These are phyloP conservation scores for Epicoccum sorghinum DNA, from an alignment of 2,329 filamentous ascomycete species.

Conservation along the genomic window DNA sequence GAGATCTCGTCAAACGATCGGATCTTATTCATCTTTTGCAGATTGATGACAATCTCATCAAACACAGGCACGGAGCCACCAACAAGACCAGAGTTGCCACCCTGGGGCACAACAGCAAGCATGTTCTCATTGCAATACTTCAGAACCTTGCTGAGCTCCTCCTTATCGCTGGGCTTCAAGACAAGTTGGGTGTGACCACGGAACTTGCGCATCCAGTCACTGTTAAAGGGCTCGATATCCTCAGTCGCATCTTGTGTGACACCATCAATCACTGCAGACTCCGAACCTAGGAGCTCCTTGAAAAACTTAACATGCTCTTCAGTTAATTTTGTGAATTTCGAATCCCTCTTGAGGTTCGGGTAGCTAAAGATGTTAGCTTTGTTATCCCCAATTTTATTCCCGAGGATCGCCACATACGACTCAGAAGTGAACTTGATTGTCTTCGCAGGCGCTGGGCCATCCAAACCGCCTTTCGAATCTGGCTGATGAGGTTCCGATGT, in stretches of 20 bases:
- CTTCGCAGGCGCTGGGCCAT: constrained; percentile 48
- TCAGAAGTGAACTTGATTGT: constrained; percentile 80
- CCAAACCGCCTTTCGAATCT: constrained; percentile 43
- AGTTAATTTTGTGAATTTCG: constrained; percentile 74
- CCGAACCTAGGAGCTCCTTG: constrained; percentile 76
- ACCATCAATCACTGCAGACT: constrained; percentile 83
- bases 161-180: constrained; percentile 80
- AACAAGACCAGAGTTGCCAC: constrained; percentile 94
- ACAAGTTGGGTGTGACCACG: constrained; percentile 87
- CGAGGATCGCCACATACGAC: constrained; percentile 55
- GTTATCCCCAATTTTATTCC: constrained; percentile 6
- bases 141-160: constrained; percentile 88
- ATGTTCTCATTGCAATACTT: constrained; percentile 94
- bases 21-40: constrained; percentile 88
- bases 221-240: constrained; percentile 91
- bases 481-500: constrained; percentile 51
- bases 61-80: constrained; percentile 96
- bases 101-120: constrained; percentile 94
- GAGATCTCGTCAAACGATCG: constrained; percentile 92
- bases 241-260: constrained; percentile 74
- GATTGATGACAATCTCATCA: constrained; percentile 95
- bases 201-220: constrained; percentile 99
- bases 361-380: constrained; percentile 55
- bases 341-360: constrained; percentile 79
- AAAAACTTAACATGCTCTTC: constrained; percentile 83